Percentiles rank a stretch among this genome's conserved stretches.
phyloP scores from a whole-genome alignment of 2,329 filamentous ascomycete species.

The Cordyceps cateniannulata region DNA sequence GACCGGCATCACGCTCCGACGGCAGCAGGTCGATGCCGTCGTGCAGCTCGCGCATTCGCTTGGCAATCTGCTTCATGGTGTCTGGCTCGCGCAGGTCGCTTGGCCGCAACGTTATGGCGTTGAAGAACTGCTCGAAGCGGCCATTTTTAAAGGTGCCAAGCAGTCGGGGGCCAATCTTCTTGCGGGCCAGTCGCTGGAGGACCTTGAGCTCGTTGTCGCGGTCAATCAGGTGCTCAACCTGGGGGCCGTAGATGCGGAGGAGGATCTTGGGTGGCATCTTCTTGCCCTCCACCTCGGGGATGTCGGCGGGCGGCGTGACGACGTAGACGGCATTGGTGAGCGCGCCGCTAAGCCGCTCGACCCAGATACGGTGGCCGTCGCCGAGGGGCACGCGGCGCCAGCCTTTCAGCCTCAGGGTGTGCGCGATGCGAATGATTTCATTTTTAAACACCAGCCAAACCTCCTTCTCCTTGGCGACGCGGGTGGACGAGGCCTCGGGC shows the following conservation, averaged over 20 bases:
- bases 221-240: conserved; percentile 94
- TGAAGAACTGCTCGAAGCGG: conserved; percentile 90
- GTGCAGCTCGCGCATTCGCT: conserved; percentile 94
- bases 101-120: conserved; percentile 73
- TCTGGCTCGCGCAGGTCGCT: conserved; percentile 71
- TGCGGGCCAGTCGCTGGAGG: conserved; percentile 75
- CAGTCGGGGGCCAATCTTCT: conserved; percentile 87
- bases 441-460: conserved; percentile 85
- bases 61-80: conserved; percentile 88
- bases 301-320: conserved; percentile 68
- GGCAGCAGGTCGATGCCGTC: conserved; percentile 83
- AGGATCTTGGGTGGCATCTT: conserved; percentile 62
- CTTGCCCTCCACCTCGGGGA: conserved; percentile 37
- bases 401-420: conserved; percentile 83
- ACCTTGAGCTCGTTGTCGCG: conserved; percentile 84
- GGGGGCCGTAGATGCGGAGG: conserved; percentile 86
- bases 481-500: conserved; percentile 27
- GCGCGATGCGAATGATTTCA: conserved; percentile 81
- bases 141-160: conserved; percentile 92
- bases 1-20: conserved; percentile 69
- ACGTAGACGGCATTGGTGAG: conserved; percentile 96
- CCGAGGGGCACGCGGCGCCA: conserved; percentile 81
- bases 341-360: conserved; percentile 79
- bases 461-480: conserved; percentile 60
- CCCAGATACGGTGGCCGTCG: conserved; percentile 58